These are phyloP conservation scores for Haematococcus lacustris DNA, from an alignment of 139 green algal species.

Conservation along the genomic window DNA sequence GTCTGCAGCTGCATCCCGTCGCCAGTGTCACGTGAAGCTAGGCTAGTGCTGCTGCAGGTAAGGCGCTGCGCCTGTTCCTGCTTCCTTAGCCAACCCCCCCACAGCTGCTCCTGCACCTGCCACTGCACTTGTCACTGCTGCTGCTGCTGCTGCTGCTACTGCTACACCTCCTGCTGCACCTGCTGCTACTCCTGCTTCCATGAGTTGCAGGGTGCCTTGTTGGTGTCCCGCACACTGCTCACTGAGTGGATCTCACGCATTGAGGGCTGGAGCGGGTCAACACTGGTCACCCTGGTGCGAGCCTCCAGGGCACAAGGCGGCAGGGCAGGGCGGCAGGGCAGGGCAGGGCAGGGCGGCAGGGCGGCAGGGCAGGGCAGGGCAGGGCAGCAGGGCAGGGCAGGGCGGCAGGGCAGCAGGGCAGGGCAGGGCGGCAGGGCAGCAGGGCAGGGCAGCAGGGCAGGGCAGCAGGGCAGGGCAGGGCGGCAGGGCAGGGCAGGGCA, in stretches of 20 bases:
- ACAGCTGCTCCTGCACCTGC: background rate
- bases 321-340: too few relatives aligned
- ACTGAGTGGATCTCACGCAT: conserved; percentile 72
- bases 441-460: too few relatives aligned
- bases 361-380: too few relatives aligned
- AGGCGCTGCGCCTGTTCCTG: background rate
- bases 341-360: too few relatives aligned
- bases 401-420: too few relatives aligned
- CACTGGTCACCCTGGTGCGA: conserved; percentile 32
- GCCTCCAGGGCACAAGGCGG: background rate
- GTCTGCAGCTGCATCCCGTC: conserved; percentile 70
- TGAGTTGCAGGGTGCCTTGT: conserved; percentile 38
- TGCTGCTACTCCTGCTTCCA: background rate
- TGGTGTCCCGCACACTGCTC: conserved; percentile 75
- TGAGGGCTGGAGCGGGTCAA: conserved; percentile 55
- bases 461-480: too few relatives aligned
- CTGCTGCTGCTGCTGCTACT: background rate
- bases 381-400: too few relatives aligned
- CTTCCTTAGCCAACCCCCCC: background rate
- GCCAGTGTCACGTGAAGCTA: conserved; percentile 50
- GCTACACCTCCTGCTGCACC: background rate
- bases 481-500: too few relatives aligned
- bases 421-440: too few relatives aligned
- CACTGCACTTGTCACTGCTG: background rate
- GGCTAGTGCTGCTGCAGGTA: conserved; percentile 60